Evolutionary conservation across 139 green algal species (phyloP).

Genomic region (Tetraselmis chui): DNA sequence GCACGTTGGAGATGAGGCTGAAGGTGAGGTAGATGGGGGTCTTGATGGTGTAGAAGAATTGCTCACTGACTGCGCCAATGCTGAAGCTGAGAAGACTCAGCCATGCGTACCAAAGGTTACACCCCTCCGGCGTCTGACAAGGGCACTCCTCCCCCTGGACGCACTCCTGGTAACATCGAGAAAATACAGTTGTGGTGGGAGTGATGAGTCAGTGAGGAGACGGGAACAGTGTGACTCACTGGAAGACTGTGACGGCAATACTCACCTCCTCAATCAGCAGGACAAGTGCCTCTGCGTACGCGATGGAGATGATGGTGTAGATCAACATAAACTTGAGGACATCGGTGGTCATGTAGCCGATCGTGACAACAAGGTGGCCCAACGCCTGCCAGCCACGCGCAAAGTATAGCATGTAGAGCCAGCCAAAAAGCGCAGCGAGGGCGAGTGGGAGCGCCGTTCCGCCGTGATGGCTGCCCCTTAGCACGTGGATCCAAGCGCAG

Average conservation of each 20-base stretch:
- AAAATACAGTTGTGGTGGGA: too few relatives aligned
- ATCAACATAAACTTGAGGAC: neutral
- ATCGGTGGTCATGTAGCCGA: neutral
- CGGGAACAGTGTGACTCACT: too few relatives aligned
- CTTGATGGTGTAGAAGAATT: neutral
- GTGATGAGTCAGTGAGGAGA: neutral
- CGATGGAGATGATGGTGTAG: neutral
- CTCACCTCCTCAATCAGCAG: neutral
- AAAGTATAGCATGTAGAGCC: neutral
- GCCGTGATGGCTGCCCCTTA: neutral
- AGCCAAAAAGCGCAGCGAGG: neutral
- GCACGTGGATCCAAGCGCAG: neutral
- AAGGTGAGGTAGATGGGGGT: neutral
- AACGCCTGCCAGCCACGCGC: neutral
- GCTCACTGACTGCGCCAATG: neutral
- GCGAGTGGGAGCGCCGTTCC: neutral
- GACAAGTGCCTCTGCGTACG: neutral
- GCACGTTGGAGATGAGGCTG: neutral
- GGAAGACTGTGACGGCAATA: too few relatives aligned
- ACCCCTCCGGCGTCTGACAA: neutral
- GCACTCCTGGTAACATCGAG: neutral
- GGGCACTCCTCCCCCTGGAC: neutral
- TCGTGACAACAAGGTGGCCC: neutral
- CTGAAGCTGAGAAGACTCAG: neutral
- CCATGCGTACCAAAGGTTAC: neutral